A percentile compares a stretch with the other conserved stretches of the same genome.
Evolutionary conservation across 768 basidiomycete genomes (phyloP).

Genomic region (Terana coerulea): DNA sequence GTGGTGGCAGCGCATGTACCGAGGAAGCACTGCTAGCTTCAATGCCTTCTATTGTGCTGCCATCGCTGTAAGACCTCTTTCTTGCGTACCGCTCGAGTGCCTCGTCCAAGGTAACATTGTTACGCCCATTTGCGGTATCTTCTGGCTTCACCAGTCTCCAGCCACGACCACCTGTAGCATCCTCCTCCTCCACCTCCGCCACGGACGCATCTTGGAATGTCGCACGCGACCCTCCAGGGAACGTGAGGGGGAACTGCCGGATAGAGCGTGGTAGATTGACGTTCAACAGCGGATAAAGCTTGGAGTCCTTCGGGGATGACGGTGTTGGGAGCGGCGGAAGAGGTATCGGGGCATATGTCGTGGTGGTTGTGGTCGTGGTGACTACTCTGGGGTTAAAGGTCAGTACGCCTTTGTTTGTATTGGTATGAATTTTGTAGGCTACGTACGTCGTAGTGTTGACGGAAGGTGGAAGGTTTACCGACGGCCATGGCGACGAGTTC

Average conservation of each 20-base stretch:
- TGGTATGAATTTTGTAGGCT: conserved; percentile 1
- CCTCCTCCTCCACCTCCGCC: conserved; percentile 66
- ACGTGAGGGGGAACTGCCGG: conserved; percentile 71
- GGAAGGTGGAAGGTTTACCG: conserved; percentile 71
- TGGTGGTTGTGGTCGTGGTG: conserved; percentile 87
- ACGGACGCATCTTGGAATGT: conserved; percentile 71
- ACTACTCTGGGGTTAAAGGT: conserved; percentile 53
- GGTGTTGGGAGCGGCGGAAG: conserved; percentile 72
- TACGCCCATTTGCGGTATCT: conserved; percentile 44
- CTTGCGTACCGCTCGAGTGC: conserved; percentile 79
- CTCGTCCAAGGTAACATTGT: conserved; percentile 64
- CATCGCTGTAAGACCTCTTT: conserved; percentile 51
- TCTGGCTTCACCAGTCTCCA: conserved; percentile 77
- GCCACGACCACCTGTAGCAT: conserved; percentile 57
- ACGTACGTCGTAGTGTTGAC: conserved; percentile 83
- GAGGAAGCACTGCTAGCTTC: conserved; percentile 51
- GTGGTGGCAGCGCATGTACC: conserved; percentile 49
- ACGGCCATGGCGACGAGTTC: conserved; percentile 62
- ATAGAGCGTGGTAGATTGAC: conserved; percentile 68
- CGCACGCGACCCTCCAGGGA: conserved; percentile 77
- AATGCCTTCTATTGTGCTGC: conserved; percentile 71
- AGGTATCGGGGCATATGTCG: conserved; percentile 85
- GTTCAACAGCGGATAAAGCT: conserved; percentile 74
- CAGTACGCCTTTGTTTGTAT: conserved; percentile 1
- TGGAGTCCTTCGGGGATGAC: conserved; percentile 68